Base-by-base conservation (phyloP, 192 early-diverging fungal genomes). In the Obelidium mucronatum region DNA sequence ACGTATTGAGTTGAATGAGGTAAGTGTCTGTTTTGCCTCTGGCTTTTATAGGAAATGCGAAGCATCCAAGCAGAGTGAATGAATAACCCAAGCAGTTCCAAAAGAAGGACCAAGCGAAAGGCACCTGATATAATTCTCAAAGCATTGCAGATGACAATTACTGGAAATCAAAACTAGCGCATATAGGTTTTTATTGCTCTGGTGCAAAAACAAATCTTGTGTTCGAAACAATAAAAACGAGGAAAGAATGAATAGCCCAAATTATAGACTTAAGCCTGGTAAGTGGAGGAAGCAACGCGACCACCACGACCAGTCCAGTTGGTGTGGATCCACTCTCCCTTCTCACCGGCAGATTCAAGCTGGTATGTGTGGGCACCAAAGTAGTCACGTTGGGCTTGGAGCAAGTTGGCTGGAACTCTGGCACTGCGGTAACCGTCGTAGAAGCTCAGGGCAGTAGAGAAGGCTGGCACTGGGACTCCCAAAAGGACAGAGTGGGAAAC, bases 291-390 rank as follows among this genome's bases (percentile, higher is more conserved):
- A 52, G 87, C 83, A 63, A 94, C 90, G 72, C 90, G 87, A 52
- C 91, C 97, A 80, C 97, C 97, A 69, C 91, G 91, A 60, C 96
- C 97, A 76, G 96, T 97, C 97, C 96, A 98, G 94, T 98, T 98
- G 84, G 95, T 93, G 92, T 98, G 97, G 64, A 95, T 82, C 83
- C 78, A 91, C 62, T 73, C 86, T 53, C 93, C 93, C 48, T 91
- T 91, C 77, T 85, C 85, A 78, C 81, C 88, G 1, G n/a, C 69
- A 55, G 40, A 39, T 72, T 94, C 85, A 31, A 92, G 87, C 89
- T 97, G 93, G 84, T 95, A 98, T 34, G 95, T 96, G 89, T 98
- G 96, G 31, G 96, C 96, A 78, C 96, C 97, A 90, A 99, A 99
- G 91, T 95, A 99, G 84, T 99, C 97, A 85, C 97, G 93, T 80